These are phyloP conservation scores for Cyclotella cryptica DNA, from an alignment of 108 stramenopile genomes.

Conservation along the genomic window DNA sequence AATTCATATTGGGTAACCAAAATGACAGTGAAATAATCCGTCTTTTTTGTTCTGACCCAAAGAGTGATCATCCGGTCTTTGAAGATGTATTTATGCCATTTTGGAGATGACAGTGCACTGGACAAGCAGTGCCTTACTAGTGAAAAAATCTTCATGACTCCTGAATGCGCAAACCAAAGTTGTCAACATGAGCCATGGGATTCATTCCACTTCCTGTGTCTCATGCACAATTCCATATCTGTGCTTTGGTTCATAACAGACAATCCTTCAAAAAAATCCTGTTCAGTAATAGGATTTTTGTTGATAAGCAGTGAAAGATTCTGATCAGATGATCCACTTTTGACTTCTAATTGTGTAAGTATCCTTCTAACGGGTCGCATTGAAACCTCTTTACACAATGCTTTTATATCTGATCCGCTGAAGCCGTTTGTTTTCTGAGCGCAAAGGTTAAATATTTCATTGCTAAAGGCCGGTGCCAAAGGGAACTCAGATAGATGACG, in stretches of 20 bases:
- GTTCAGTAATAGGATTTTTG: constrained; percentile 35
- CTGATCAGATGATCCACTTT: constrained; percentile 3
- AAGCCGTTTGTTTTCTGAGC: constrained; percentile 53
- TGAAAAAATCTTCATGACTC: no score
- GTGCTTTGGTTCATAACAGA: constrained; percentile 19
- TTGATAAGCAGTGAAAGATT: constrained; percentile 34
- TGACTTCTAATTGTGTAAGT: constrained; percentile 27
- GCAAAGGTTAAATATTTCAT: constrained; percentile 27
- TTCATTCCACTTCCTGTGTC: constrained; percentile 27
- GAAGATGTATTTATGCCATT: no score
- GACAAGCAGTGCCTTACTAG: no score
- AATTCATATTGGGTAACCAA: no score
- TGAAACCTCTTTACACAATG: constrained; percentile 77
- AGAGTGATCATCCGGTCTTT: no score
- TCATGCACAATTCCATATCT: constrained; percentile 22
- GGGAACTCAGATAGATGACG: constrained; percentile 38
- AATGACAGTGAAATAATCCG: no score
- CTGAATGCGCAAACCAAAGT: no score
- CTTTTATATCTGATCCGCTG: constrained; percentile 65
- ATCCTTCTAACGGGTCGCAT: constrained; percentile 71
- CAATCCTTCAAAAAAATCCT: constrained; percentile 37
- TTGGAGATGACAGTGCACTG: no score
- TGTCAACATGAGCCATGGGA: constrained; percentile 6
- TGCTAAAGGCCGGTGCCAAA: constrained; percentile 15
- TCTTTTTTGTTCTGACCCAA: no score